phyloP scores from a whole-genome alignment of 139 green algal species.

The Coccomyxa sp. region DNA sequence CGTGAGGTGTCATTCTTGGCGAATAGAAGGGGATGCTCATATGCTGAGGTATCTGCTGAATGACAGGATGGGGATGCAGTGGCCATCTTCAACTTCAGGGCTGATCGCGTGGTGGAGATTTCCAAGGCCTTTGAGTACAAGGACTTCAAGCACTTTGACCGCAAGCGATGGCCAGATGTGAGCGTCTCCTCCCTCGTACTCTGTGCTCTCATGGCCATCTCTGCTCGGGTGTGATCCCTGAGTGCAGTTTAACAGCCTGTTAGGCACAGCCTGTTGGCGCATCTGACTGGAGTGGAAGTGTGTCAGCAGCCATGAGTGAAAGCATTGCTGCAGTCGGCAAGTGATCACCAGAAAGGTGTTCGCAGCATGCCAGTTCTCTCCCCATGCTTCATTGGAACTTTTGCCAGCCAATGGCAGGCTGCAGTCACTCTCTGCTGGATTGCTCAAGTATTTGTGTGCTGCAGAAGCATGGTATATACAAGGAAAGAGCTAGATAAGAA shows the following conservation, averaged over 20 bases:
- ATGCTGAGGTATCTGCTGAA: neutral
- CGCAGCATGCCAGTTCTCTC: too few relatives aligned
- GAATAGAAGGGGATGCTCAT: neutral
- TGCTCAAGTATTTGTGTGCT: too few relatives aligned
- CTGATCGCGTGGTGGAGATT: slow-evolving; percentile 90
- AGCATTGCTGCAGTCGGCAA: too few relatives aligned
- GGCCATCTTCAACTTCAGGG: slow-evolving; percentile 93
- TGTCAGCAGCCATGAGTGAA: too few relatives aligned
- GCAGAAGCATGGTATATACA: too few relatives aligned
- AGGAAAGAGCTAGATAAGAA: too few relatives aligned
- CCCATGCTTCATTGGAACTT: too few relatives aligned
- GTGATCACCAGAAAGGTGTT: too few relatives aligned
- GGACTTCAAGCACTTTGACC: slow-evolving; percentile 77
- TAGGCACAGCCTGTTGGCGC: neutral
- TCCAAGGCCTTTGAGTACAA: slow-evolving; percentile 90
- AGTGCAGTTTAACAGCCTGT: neutral
- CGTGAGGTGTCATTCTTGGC: neutral
- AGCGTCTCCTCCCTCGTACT: neutral
- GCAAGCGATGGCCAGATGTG: slow-evolving; percentile 69
- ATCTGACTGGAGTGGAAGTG: neutral
- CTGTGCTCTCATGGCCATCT: neutral
- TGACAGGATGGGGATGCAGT: slow-evolving; percentile 84
- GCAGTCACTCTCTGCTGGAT: too few relatives aligned
- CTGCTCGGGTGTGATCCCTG: neutral
- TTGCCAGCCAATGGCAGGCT: too few relatives aligned